Conservation (phyloP, 495 filamentous ascomycete species). For the Beverwykella pulmonaria region DNA sequence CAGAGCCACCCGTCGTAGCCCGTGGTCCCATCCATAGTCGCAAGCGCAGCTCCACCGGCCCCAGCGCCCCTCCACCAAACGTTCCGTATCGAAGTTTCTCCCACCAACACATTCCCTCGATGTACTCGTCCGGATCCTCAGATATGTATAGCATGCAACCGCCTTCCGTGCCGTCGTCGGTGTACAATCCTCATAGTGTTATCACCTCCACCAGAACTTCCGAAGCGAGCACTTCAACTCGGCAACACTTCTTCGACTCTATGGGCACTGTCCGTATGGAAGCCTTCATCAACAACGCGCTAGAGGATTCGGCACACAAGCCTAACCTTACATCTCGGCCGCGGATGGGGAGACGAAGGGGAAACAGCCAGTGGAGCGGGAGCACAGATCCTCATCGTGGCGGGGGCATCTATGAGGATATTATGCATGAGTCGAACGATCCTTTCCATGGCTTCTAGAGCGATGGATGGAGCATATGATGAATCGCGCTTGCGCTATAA, state of each 20-base stretch:
- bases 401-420: slow-evolving; percentile 38
- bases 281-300: slow-evolving; percentile 75
- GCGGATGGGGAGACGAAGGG: slow-evolving; percentile 33
- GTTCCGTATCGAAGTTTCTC: slow-evolving; percentile 76
- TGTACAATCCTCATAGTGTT: slow-evolving; percentile 38
- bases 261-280: slow-evolving; percentile 97
- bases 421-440: slow-evolving; percentile 30
- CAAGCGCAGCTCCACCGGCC: slow-evolving; percentile 82
- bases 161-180: slow-evolving; percentile 36
- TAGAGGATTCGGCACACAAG: slow-evolving; percentile 28
- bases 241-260: slow-evolving; percentile 68
- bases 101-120: slow-evolving; percentile 54
- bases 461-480: not conserved
- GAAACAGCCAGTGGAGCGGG: slow-evolving; percentile 40
- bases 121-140: slow-evolving; percentile 40
- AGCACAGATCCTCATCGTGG: slow-evolving; percentile 34
- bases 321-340: slow-evolving; percentile 5
- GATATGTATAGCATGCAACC: slow-evolving; percentile 41
- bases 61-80: slow-evolving; percentile 59
- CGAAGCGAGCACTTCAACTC: slow-evolving; percentile 41
- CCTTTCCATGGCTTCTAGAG: slow-evolving; percentile 36
- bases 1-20: slow-evolving; percentile 79
- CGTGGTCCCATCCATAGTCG: slow-evolving; percentile 72
- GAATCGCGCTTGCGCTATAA: slow-evolving; percentile 1
- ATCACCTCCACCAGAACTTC: slow-evolving; percentile 38